Evolutionary conservation across 805 yeast species (phyloP).

Genomic region (Komagataella pastoris): DNA sequence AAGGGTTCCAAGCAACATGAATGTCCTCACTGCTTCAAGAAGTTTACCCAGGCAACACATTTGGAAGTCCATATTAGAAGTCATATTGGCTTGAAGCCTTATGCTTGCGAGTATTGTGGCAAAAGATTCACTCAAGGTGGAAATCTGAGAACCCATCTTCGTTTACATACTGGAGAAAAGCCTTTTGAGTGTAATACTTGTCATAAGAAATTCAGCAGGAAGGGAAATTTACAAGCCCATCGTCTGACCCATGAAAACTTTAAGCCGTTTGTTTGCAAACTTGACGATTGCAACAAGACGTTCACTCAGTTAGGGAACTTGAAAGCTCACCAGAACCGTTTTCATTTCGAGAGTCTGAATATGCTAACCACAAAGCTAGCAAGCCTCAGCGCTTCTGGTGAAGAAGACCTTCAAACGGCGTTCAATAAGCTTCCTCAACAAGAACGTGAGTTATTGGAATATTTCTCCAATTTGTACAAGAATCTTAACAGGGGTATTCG

Average conservation of each 20-base stretch:
- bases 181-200: constrained; percentile 78
- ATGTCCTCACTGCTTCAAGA: constrained; percentile 67
- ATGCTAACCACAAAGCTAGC: constrained; percentile 56
- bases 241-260: constrained; percentile 65
- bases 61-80: constrained; percentile 80
- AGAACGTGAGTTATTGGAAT: constrained; percentile 59
- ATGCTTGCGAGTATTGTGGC: constrained; percentile 64
- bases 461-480: constrained; percentile 73
- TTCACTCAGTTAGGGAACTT: constrained; percentile 89
- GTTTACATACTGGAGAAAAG: constrained; percentile 86
- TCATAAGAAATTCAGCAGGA: constrained; percentile 67
- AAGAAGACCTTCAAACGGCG: constrained; percentile 15
- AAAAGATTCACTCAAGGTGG: constrained; percentile 87
- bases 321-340: constrained; percentile 88
- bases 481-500: constrained; percentile 85
- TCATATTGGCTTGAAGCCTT: constrained; percentile 81
- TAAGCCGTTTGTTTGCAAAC: constrained; percentile 67
- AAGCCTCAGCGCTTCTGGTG: constrained; percentile 35
- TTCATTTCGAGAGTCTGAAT: constrained; percentile 63
- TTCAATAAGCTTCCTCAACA: constrained; percentile 35
- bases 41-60: constrained; percentile 83
- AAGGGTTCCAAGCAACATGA: constrained; percentile 41
- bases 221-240: constrained; percentile 89
- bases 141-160: constrained; percentile 69
- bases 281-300: constrained; percentile 71